phyloP scores from a whole-genome alignment of 2,329 filamentous ascomycete genomes.

The Nectriaceae sp. region DNA sequence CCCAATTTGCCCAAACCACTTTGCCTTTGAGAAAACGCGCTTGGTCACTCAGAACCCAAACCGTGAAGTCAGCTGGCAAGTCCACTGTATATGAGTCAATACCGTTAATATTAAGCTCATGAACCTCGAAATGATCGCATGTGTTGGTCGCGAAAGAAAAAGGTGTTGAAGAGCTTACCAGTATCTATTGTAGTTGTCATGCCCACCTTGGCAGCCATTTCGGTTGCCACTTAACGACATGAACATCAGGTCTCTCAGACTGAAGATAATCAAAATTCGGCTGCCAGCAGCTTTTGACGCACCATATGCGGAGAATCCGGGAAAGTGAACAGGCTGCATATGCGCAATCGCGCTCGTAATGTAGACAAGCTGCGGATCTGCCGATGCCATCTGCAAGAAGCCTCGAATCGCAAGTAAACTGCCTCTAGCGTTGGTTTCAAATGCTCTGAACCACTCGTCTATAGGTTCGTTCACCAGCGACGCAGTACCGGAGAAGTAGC shows the following conservation, averaged over 20 bases:
- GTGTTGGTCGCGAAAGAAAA: not conserved
- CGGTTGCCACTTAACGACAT: not conserved
- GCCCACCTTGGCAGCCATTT: not conserved
- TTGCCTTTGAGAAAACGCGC: slow-evolving; percentile 48
- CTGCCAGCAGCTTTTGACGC: too few species aligned
- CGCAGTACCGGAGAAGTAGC: not conserved
- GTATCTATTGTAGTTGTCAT: not conserved
- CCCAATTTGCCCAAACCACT: slow-evolving; percentile 52
- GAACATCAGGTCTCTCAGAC: not conserved
- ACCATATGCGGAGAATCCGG: too few species aligned
- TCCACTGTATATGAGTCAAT: not conserved
- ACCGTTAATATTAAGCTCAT: not conserved
- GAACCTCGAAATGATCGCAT: not conserved
- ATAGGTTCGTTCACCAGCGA: too few species aligned
- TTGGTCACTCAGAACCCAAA: slow-evolving; percentile 47
- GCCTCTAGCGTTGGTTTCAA: too few species aligned
- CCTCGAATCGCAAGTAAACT: too few species aligned
- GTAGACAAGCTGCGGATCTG: too few species aligned
- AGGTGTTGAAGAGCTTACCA: not conserved
- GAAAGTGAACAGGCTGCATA: too few species aligned
- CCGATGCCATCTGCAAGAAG: too few species aligned
- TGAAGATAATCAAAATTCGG: too few species aligned
- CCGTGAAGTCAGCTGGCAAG: slow-evolving; percentile 42
- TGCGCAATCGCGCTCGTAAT: too few species aligned
- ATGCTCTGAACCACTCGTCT: too few species aligned